Percentiles rank a stretch among this genome's conserved stretches.
Conservation (phyloP, 371 early-diverging fungal species). For the Fennellomyces sp. region DNA sequence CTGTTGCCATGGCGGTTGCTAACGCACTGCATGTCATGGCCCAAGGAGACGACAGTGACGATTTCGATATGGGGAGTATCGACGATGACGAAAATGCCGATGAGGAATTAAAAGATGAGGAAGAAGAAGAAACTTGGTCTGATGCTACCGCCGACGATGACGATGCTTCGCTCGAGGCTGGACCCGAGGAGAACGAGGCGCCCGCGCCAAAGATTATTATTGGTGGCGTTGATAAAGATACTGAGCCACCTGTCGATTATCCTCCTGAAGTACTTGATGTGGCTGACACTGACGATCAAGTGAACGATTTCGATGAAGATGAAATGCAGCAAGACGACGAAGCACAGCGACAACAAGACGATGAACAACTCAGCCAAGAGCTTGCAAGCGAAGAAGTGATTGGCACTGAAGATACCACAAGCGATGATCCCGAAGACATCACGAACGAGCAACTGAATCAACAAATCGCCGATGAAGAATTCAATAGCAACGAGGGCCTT, state of each 20-base stretch:
- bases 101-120: neutral
- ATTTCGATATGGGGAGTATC: neutral
- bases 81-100: neutral
- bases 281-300: neutral
- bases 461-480: neutral
- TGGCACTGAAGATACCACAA: no score
- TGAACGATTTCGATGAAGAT: neutral
- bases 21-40: neutral
- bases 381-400: neutral
- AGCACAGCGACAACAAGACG: neutral
- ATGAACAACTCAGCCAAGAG: neutral
- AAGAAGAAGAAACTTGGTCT: conserved; percentile 5
- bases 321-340: neutral
- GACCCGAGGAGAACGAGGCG: neutral
- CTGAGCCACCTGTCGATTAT: conserved; percentile 6
- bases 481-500: neutral
- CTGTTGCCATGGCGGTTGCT: neutral
- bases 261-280: conserved; percentile 8
- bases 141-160: neutral
- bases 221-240: neutral
- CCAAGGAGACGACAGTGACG: neutral
- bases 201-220: conserved; percentile 6
- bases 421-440: neutral
- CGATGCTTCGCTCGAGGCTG: neutral
- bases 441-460: neutral